Percentiles rank a stretch among this genome's conserved stretches.
phyloP scores from a whole-genome alignment of 2,329 filamentous ascomycete genomes.

The Cladosporium sp. region DNA sequence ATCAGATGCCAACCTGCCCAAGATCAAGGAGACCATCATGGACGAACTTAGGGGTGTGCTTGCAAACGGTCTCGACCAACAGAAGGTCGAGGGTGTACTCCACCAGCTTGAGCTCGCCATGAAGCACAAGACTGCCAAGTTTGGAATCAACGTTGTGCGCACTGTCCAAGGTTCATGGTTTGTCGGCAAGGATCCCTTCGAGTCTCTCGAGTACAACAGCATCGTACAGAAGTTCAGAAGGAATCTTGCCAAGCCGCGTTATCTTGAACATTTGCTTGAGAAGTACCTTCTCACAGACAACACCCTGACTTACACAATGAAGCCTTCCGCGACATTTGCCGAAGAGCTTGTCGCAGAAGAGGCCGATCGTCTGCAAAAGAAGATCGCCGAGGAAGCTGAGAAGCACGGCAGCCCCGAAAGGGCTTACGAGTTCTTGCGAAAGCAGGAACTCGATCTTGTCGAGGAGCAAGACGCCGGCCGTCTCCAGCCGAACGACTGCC shows the following conservation, averaged over 20 bases:
- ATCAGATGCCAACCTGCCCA: slow-evolving; percentile 72
- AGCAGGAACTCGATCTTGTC: slow-evolving; percentile 77
- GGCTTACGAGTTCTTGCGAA: slow-evolving; percentile 69
- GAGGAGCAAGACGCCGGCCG: slow-evolving; percentile 66
- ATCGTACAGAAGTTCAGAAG: slow-evolving; percentile 80
- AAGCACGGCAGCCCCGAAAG: slow-evolving; percentile 69
- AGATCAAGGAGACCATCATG: slow-evolving; percentile 72
- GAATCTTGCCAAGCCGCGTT: slow-evolving; percentile 71
- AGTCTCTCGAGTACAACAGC: slow-evolving; percentile 88
- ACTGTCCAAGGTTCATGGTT: slow-evolving; percentile 92
- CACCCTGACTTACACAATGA: slow-evolving; percentile 91
- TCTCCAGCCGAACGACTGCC: slow-evolving; percentile 78
- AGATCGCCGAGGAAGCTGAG: slow-evolving; percentile 69
- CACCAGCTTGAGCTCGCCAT: slow-evolving; percentile 91
- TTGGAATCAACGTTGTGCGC: slow-evolving; percentile 88
- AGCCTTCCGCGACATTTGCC: slow-evolving; percentile 73
- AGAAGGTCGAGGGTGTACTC: slow-evolving; percentile 89
- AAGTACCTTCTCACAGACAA: slow-evolving; percentile 89
- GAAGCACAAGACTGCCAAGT: slow-evolving; percentile 95
- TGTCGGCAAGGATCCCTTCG: slow-evolving; percentile 88
- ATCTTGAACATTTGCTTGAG: slow-evolving; percentile 80
- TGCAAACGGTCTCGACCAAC: slow-evolving; percentile 77
- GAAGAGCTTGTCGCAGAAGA: slow-evolving; percentile 77
- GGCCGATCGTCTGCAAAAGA: slow-evolving; percentile 67
- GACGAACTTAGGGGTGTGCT: slow-evolving; percentile 70